These are phyloP conservation scores for Globisporangium cylindrosporum DNA, from an alignment of 352 stramenopile genomes.

Conservation along the genomic window DNA sequence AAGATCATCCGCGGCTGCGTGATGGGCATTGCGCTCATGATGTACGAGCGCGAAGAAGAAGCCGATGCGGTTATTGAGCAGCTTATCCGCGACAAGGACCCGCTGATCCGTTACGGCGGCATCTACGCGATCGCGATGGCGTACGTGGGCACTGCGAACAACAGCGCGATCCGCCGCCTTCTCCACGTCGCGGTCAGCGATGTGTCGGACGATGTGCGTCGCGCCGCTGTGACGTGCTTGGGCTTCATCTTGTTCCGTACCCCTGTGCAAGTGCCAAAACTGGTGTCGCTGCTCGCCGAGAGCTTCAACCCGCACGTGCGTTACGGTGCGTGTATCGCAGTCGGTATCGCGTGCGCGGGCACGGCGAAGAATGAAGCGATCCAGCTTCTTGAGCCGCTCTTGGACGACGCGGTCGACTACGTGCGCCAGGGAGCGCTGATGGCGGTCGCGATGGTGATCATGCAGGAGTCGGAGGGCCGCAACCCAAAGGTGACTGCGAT, in stretches of 20 bases:
- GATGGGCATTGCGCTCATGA: constrained; percentile 98
- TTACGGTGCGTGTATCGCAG: constrained; percentile 98
- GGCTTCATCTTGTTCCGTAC: constrained; percentile 99
- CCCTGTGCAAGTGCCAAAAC: constrained; percentile 90
- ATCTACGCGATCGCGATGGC: constrained; percentile 98
- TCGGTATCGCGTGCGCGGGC: constrained; percentile 97
- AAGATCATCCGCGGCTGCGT: constrained; percentile 99
- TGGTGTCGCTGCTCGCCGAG: constrained; percentile 96
- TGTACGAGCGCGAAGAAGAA: constrained; percentile 97
- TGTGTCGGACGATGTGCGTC: constrained; percentile 98
- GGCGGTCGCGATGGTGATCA: constrained; percentile 97
- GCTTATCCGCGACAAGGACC: constrained; percentile 96
- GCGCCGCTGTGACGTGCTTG: constrained; percentile 96
- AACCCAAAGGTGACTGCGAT: constrained; percentile 87
- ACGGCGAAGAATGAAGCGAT: constrained; percentile 97
- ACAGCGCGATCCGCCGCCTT: constrained; percentile 95
- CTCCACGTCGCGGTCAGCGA: constrained; percentile 98
- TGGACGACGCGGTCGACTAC: constrained; percentile 98
- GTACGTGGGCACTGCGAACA: constrained; percentile 97
- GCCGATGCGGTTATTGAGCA: constrained; percentile 97
- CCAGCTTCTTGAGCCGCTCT: constrained; percentile 95
- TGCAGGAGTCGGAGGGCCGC: constrained; percentile 94
- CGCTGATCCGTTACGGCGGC: constrained; percentile 96
- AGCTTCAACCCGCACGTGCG: constrained; percentile 99
- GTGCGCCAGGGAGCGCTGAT: constrained; percentile 97